Evolutionary conservation across 139 green algal genomes (phyloP), one percentile per base, ranked within the genome.

Genomic region (Chlorella sorokiniana): DNA sequence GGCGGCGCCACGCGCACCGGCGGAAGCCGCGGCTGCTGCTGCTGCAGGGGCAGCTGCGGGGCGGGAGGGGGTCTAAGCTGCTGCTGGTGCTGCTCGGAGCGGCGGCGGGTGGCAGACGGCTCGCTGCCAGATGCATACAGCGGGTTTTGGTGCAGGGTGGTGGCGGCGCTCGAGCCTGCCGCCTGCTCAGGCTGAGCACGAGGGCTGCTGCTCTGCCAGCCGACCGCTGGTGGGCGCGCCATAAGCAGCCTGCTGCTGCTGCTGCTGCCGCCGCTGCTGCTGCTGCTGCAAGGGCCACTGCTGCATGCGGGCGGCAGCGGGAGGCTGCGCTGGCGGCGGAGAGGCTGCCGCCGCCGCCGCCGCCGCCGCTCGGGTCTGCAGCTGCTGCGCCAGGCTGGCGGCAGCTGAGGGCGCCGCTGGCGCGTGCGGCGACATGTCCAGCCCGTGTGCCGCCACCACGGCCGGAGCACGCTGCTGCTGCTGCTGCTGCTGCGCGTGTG

Each of bases 121-220:
- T 80, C 72, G 29, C 74, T 80, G 29, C 38, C 56, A 4, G 27
- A 29, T 2, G 38, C 44, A 48, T 71, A 80, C 23, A 80, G 56
- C 18, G 74, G 74, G 74, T 80, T 80, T 18, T 68, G 63, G 40
- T 80, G 74, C 54, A 70, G 22, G 1, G 10, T 27, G 25, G 72
- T 27, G 37, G 51, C 6, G 69, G 48, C 20, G 70, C 51, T n/a
- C 18, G 44, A 11, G 27, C 37, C 16, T 45, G 25, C 23, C 2
- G 51, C 10, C 3, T n/a, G n/a, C n/a, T 31, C 51, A 8, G 44
- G 41, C 69, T 27, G 29, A 37, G 27, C 41, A 8, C 11, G 7
- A 7, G 22, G 14, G 16, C 48, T 16, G 59, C 59, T 65, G 59
- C 59, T 65, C 48, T 59, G 14, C 48, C 48, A 16, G 11, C 48